phyloP scores from a whole-genome alignment of 2,329 filamentous ascomycete species.

The Colletotrichum sp. region DNA sequence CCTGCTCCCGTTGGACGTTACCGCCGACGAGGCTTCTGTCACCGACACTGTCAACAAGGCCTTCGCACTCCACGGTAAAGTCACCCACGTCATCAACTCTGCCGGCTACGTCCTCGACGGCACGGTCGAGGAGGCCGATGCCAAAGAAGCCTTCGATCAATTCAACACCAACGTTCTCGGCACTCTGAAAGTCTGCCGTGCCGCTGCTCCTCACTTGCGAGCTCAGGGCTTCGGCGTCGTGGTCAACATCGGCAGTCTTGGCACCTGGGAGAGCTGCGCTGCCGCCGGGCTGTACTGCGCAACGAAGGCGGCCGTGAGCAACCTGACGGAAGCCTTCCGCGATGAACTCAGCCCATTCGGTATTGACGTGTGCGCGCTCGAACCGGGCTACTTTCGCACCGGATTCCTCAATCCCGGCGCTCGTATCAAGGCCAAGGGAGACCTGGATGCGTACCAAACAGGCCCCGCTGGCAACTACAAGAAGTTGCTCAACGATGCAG shows the following conservation, averaged over 20 bases:
- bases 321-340: constrained; percentile 46
- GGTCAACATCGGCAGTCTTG: constrained; percentile 52
- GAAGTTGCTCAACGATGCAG: constrained; percentile 32
- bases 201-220: constrained; percentile 53
- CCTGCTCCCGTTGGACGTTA: constrained; percentile 52
- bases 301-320: constrained; percentile 51
- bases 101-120: constrained; percentile 51
- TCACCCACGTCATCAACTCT: constrained; percentile 54
- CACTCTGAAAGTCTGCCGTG: constrained; percentile 50
- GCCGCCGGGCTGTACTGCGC: constrained; percentile 44
- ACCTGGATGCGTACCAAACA: constrained; percentile 35
- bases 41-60: constrained; percentile 36
- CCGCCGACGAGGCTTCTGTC: constrained; percentile 39
- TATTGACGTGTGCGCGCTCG: constrained; percentile 46
- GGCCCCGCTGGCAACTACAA: constrained; percentile 32
- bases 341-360: constrained; percentile 50
- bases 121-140: constrained; percentile 42
- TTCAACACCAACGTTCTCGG: constrained; percentile 63
- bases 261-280: constrained; percentile 43
- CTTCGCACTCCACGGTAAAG: constrained; percentile 36
- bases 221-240: constrained; percentile 36
- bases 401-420: constrained; percentile 45
- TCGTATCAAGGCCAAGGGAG: constrained; percentile 28
- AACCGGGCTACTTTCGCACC: constrained; percentile 60
- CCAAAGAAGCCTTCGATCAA: constrained; percentile 37